Base-by-base conservation (phyloP, 495 filamentous ascomycete genomes). In the Hyaloscypha bicolor region DNA sequence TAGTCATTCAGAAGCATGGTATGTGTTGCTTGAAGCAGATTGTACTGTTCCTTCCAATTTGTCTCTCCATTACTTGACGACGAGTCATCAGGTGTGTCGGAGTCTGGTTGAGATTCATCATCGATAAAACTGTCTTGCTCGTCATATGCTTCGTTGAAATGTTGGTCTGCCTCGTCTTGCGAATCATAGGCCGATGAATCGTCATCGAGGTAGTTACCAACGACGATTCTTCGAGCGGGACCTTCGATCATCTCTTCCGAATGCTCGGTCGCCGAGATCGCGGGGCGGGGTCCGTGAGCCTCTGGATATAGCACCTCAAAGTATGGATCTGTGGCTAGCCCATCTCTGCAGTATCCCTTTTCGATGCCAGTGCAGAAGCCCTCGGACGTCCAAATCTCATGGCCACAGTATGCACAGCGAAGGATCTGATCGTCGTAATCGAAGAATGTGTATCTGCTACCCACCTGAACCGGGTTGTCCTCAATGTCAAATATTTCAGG, bases 141-240 rank as follows among this genome's bases (percentile, higher is more conserved):
- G 16, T 48, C 42, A 30, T 74, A 69, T 2, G 66, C 60, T 32
- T 67, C 64, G 2, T 56, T 9, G 12, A 71, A 48, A 6, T 61
- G 9, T 39, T 12, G 2, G 12, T 58, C 45, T 3, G 35, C 37
- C 6, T 66, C 64, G 45, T 71, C 67, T 33, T 65, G 65, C 37
- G 73, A 63, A 61, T 72, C 71, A 55, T 73, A 72, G n/a, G 73
- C 72, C 6, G 63, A 67, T 19, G 65, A 67, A 21, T 67, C 57
- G 55, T 60, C 61, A 45, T 72, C 71, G 19, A 72, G 63, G 45
- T 62, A 69, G 30, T 69, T 63, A 30, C 68, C 67, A 2, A 68
- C 62, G 2, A 64, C 21, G 25, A 6, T 19, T 55, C 33, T 22
- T 48, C 64, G 55, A 30, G 39, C 48, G 4, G 55, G 55, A 51